Base-by-base conservation (phyloP, 352 stramenopile species). In the Globisporangium nagaii region DNA sequence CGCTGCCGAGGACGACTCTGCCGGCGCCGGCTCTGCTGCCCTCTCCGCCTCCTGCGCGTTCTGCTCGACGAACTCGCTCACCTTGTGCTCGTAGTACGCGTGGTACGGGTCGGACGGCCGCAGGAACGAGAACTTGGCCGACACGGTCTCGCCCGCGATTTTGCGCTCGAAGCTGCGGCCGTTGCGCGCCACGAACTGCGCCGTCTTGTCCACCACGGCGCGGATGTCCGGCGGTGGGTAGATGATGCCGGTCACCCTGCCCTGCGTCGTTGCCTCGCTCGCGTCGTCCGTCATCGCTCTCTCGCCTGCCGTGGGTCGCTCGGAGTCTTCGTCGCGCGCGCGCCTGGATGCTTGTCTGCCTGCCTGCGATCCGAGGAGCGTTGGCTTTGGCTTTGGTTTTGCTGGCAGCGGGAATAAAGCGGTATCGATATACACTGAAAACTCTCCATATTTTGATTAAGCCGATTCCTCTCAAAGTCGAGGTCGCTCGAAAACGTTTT, bases 11-110 rank as follows among this genome's bases (percentile, higher is more conserved):
- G 44, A 4, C 13, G 44, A 20, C 40, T 19, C 60, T 25, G 28
- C 54, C n/a, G 28, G 58, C 34, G 36, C 64, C 62, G 49, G 80
- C 70, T 39, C n/a, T 32, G 59, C 58, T 20, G 48, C 22, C 15
- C 19, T 47, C 25, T 51, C 30, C 4, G 48, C 31, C 7, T 44
- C 37, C 13, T 75, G 51, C 17, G 56, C 60, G 20, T 79, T 75
- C 30, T 74, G 61, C 24, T 79, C 75, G 13, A 90, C 64, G 70
- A 96, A 73, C 57, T 96, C 82, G 43, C 65, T 66, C 53, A 99
- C 97, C 56, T 96, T 96, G 66, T 98, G 79, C 84, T 99, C 95
- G 65, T 99, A 99, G 78, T 99, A 99, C 20, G 93, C 91, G 74
- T 99, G 90, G 72, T 99, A 99, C 37, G 96, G 96, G 53, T 98